Percentiles rank a stretch among this genome's conserved stretches.
phyloP scores from a whole-genome alignment of 495 filamentous ascomycete species.

The Niebla homalea region DNA sequence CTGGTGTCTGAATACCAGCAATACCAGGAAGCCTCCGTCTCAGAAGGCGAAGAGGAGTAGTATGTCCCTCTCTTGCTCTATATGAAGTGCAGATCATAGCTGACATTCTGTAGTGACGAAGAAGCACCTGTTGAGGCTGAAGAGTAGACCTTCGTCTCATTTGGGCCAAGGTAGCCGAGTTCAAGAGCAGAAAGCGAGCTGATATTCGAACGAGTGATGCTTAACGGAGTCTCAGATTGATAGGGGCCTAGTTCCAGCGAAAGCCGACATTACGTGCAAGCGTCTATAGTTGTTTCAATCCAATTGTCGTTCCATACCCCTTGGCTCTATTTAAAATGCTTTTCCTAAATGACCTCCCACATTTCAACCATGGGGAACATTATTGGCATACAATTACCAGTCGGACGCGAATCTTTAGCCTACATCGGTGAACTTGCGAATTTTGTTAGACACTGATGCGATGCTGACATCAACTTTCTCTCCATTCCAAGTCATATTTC shows the following conservation, averaged over 20 bases:
- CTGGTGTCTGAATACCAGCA: slow-evolving; percentile 99
- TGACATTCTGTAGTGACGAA: slow-evolving; percentile 24
- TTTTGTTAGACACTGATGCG: neutral
- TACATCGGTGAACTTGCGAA: too few species aligned
- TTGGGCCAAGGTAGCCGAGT: neutral
- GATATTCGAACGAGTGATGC: slow-evolving; percentile 11
- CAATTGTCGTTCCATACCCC: neutral
- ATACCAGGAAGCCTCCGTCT: slow-evolving; percentile 95
- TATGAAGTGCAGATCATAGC: neutral
- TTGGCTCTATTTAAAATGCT: neutral
- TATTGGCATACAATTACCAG: too few species aligned
- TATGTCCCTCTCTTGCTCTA: slow-evolving; percentile 13
- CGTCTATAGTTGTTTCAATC: neutral
- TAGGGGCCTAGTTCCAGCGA: slow-evolving; percentile 6
- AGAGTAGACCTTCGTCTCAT: slow-evolving; percentile 22
- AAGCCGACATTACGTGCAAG: slow-evolving; percentile 1
- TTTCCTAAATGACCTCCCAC: too few species aligned
- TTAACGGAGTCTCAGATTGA: slow-evolving; percentile 10
- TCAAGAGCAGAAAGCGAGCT: neutral
- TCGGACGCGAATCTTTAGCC: too few species aligned
- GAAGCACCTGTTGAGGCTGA: slow-evolving; percentile 36
- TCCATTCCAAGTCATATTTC: neutral
- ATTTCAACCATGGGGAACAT: too few species aligned
- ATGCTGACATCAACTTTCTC: neutral
- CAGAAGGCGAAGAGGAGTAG: slow-evolving; percentile 60